A percentile compares a stretch with the other conserved stretches of the same genome.
phyloP scores from a whole-genome alignment of 768 basidiomycete genomes.

The Neoboletus magnificus region DNA sequence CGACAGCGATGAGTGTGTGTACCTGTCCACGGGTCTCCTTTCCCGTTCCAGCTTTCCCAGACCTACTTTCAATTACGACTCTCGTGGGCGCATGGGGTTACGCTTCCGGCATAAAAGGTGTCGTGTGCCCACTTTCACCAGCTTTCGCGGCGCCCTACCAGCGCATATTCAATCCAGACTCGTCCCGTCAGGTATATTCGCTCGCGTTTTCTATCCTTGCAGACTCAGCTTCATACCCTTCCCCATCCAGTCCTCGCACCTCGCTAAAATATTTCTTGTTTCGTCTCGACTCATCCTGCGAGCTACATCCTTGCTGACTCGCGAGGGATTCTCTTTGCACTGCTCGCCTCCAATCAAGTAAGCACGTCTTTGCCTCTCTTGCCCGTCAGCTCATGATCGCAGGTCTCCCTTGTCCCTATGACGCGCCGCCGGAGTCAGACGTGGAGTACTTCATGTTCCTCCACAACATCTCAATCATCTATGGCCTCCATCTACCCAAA shows the following conservation, averaged over 20 bases:
- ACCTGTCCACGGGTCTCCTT: neutral
- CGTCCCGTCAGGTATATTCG: neutral
- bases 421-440: slow-evolving; percentile 6
- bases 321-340: too few species aligned
- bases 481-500: slow-evolving; percentile 21
- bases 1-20: neutral
- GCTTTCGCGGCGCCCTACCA: neutral
- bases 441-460: slow-evolving; percentile 23
- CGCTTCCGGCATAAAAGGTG: slow-evolving; percentile 20
- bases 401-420: neutral
- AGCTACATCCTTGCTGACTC: neutral
- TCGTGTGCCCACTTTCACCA: slow-evolving; percentile 22
- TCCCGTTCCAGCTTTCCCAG: neutral
- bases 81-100: slow-evolving; percentile 3
- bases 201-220: neutral
- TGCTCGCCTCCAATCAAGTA: neutral
- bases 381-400: neutral
- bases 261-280: neutral
- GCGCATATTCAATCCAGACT: neutral
- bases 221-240: neutral
- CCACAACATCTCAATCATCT: slow-evolving; percentile 25
- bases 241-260: neutral
- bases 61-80: slow-evolving; percentile 15
- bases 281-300: neutral
- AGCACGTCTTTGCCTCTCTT: neutral